These are phyloP conservation scores for Pyricularia pennisetigena DNA, from an alignment of 2,329 filamentous ascomycete genomes.

Conservation along the genomic window DNA sequence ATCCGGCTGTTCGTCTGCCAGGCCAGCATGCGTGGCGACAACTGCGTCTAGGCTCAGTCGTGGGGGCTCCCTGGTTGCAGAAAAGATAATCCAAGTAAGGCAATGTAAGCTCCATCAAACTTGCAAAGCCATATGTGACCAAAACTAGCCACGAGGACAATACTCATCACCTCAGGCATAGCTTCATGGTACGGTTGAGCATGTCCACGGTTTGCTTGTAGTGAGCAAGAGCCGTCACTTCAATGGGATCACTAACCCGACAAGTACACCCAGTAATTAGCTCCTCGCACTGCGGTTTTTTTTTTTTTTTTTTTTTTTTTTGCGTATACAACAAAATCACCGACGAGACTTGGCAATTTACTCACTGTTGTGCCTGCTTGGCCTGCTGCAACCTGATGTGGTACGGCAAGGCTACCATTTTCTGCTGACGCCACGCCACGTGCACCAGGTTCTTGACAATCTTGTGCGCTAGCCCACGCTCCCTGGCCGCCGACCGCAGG, in stretches of 20 bases:
- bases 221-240: constrained; percentile 37
- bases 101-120: background rate
- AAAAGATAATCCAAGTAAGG: no score
- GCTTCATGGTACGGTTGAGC: constrained; percentile 64
- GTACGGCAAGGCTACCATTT: background rate
- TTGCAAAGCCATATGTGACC: background rate
- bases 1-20: no score
- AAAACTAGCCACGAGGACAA: background rate
- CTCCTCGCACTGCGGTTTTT: background rate
- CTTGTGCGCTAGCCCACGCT: constrained; percentile 59
- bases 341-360: background rate
- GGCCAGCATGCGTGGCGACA: no score
- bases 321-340: background rate
- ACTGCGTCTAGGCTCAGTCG: background rate
- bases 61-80: background rate
- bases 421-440: constrained; percentile 30
- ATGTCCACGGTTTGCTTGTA: constrained; percentile 62
- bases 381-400: background rate
- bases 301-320: background rate
- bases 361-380: background rate
- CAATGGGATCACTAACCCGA: constrained; percentile 6
- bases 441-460: constrained; percentile 60
- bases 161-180: constrained; percentile 45
- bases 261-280: background rate
- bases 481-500: constrained; percentile 51